Percentiles rank a stretch among this genome's conserved stretches.
Conservation (phyloP, 2,329 filamentous ascomycete species). For the Penicillium sp. region DNA sequence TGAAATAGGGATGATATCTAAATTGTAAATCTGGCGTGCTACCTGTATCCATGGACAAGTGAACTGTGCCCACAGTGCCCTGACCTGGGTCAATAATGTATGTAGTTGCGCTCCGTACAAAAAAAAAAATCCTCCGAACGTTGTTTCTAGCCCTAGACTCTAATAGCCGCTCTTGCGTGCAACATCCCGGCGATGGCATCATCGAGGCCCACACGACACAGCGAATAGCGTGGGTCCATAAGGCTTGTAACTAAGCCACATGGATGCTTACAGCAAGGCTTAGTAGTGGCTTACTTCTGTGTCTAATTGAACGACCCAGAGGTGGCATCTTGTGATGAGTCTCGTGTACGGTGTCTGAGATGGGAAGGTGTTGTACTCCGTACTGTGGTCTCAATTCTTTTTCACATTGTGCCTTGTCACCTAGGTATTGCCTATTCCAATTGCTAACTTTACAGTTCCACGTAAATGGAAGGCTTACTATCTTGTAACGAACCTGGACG, state of each 20-base stretch:
- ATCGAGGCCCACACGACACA: not conserved
- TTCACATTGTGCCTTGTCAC: no score
- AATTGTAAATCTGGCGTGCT: no score
- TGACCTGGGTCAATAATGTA: no score
- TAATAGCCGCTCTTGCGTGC: constrained; percentile 11
- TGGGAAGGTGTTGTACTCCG: not conserved
- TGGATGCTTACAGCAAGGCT: not conserved
- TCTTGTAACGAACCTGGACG: no score
- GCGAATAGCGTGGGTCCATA: not conserved
- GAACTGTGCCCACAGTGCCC: no score
- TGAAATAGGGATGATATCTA: no score
- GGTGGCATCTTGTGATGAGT: not conserved
- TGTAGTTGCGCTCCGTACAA: no score
- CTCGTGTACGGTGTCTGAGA: no score
- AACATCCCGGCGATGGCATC: constrained; percentile 11
- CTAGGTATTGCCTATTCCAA: not conserved
- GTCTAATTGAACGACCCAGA: not conserved
- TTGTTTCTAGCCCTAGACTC: not conserved
- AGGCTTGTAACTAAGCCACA: constrained; percentile 3
- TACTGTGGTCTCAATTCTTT: no score
- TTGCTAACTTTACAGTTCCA: not conserved
- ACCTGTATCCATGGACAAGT: no score
- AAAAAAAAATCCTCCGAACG: no score
- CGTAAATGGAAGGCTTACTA: not conserved
- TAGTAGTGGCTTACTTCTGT: not conserved